phyloP scores from a whole-genome alignment of 1,139 yeast genomes.

The Insectozyma bohioensis region DNA sequence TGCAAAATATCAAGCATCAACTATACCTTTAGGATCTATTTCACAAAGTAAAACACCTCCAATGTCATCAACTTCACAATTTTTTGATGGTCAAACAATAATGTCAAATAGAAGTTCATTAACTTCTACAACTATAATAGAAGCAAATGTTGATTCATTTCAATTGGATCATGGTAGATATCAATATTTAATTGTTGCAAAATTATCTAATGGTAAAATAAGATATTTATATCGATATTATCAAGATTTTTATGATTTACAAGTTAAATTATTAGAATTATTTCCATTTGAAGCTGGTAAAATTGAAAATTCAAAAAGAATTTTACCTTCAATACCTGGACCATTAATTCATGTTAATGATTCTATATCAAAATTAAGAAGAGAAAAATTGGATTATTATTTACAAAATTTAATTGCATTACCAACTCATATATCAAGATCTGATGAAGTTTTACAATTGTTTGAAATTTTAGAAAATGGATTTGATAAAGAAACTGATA shows the following conservation, averaged over 20 bases:
- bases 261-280: conserved; percentile 75
- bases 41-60: conserved; percentile 26
- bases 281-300: conserved; percentile 95
- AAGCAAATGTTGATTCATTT: conserved; percentile 78
- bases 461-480: conserved; percentile 70
- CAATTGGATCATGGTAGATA: conserved; percentile 84
- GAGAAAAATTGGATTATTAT: conserved; percentile 82
- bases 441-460: conserved; percentile 65
- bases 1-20: conserved; percentile 89
- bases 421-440: conserved; percentile 75
- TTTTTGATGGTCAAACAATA: conserved; percentile 24
- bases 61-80: conserved; percentile 38
- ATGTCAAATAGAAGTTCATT: conserved; percentile 35
- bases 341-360: conserved; percentile 93
- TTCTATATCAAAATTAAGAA: conserved; percentile 78
- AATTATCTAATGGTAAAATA: conserved; percentile 64
- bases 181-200: conserved; percentile 79
- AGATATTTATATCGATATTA: conserved; percentile 84
- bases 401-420: conserved; percentile 71
- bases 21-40: conserved; percentile 69
- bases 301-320: conserved; percentile 67
- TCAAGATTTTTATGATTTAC: conserved; percentile 95
- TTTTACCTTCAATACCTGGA: conserved; percentile 93
- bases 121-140: conserved; percentile 38
- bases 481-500: conserved; percentile 36